These are phyloP conservation scores for Aspergillus ochraceus DNA, from an alignment of 2,329 filamentous ascomycete species.

Conservation along the genomic window DNA sequence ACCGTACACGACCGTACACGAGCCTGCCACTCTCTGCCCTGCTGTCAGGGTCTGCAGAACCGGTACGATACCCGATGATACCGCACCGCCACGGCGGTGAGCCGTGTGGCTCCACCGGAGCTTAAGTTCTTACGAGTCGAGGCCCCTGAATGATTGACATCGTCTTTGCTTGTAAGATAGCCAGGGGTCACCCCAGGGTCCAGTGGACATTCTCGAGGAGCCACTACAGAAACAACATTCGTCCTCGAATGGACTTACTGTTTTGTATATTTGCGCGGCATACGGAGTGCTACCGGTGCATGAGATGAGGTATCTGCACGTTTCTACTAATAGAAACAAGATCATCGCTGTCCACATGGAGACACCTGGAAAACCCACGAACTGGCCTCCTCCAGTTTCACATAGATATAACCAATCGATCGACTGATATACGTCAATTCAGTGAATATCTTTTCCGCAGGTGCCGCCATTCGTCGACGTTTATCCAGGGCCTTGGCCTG, in stretches of 20 bases:
- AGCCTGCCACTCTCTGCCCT: not conserved
- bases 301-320: not conserved
- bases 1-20: conserved; percentile 1
- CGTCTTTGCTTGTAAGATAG: no score
- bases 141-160: conserved; percentile 19
- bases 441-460: not conserved
- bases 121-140: conserved; percentile 12
- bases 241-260: not conserved
- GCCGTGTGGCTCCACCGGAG: conserved; percentile 20
- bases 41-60: not conserved
- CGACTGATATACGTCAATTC: not conserved
- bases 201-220: no score
- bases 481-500: not conserved
- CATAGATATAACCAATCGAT: not conserved
- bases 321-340: not conserved
- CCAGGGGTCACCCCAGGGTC: no score
- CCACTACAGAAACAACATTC: not conserved
- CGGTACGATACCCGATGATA: conserved; percentile 7
- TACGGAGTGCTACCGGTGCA: not conserved
- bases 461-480: not conserved
- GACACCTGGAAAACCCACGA: not conserved
- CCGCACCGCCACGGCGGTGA: conserved; percentile 21
- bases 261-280: not conserved
- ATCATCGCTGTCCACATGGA: not conserved
- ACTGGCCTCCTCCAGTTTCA: not conserved